phyloP scores from a whole-genome alignment of 305 asterid species.

The Solanum hybrid region DNA sequence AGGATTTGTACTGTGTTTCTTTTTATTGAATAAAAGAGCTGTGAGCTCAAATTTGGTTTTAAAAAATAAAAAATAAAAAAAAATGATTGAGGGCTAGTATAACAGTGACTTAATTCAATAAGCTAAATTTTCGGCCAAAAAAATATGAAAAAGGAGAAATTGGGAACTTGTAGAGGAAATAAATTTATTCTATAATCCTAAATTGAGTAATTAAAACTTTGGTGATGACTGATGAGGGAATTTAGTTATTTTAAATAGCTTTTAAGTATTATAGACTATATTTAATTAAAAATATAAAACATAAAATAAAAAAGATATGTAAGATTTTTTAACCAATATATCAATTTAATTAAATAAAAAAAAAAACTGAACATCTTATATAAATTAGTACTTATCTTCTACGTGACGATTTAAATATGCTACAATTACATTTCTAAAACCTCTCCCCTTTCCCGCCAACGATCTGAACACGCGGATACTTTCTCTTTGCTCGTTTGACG shows the following conservation, averaged over 20 bases:
- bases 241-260: neutral
- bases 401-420: neutral
- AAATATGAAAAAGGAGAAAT: neutral
- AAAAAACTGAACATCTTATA: neutral
- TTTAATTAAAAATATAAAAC: too few relatives aligned
- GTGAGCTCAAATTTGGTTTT: too few relatives aligned
- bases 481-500: neutral
- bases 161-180: neutral
- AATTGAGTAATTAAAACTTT: neutral
- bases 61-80: too few relatives aligned
- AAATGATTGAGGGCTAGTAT: neutral
- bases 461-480: neutral
- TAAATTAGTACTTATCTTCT: neutral
- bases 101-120: too few relatives aligned
- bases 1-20: too few relatives aligned
- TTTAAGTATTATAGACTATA: neutral
- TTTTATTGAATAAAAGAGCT: too few relatives aligned
- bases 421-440: neutral
- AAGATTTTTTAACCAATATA: neutral
- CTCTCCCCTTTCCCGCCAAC: neutral
- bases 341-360: neutral
- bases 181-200: too few relatives aligned
- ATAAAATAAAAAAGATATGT: neutral
- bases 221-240: neutral
- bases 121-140: neutral